Base-by-base conservation (phyloP, 495 filamentous ascomycete species). In the Staphylotrichum tortipilum region DNA sequence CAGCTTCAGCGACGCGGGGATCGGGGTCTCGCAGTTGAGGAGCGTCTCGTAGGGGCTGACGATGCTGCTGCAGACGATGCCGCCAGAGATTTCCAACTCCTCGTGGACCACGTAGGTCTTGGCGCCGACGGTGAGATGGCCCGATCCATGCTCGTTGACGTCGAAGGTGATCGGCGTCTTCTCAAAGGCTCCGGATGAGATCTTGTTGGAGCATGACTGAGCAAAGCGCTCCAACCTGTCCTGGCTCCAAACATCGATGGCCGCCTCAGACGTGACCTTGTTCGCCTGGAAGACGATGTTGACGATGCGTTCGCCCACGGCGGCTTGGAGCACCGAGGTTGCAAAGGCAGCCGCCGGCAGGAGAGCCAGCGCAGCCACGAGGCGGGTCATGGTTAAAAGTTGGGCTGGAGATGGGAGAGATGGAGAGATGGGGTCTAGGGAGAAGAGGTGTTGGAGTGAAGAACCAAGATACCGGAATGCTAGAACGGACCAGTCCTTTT, bases 211-310 rank as follows among this genome's bases (percentile, higher is more conserved):
- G 29, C 48, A 50, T 1, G 30, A 43, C 14, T 50, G 30, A 14
- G 15, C 39, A 2, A 43, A 19, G 19, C 43, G 21, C 2, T 35
- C 22, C 17, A 18, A 17, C 7, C 19, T 9, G 38, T 43, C 48
- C 21, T 26, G 2, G 29, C 44, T 44, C 48, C 39, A 44, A 10
- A 50, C 21, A 1, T 37, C 39, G 38, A 50, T 37, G n/a, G 48
- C 30, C 30, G 48, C 38, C 12, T 50, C 48, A 6, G 37, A 36
- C 11, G 48, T 44, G 19, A 19, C 17, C 22, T 36, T 50, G 39
- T 18, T 43, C 30, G 44, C 29, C n/a, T 44, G 48, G 21, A 42
- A n/a, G 17, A 19, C 22, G 8, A 50, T 19, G 15, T 44, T 30
- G n/a, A 44, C 41, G 0, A 1, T 17, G 5, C 26, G 37, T 11